These are phyloP conservation scores for Vitis hybrid DNA, from an alignment of 177 flowering plant species.

Conservation along the genomic window DNA sequence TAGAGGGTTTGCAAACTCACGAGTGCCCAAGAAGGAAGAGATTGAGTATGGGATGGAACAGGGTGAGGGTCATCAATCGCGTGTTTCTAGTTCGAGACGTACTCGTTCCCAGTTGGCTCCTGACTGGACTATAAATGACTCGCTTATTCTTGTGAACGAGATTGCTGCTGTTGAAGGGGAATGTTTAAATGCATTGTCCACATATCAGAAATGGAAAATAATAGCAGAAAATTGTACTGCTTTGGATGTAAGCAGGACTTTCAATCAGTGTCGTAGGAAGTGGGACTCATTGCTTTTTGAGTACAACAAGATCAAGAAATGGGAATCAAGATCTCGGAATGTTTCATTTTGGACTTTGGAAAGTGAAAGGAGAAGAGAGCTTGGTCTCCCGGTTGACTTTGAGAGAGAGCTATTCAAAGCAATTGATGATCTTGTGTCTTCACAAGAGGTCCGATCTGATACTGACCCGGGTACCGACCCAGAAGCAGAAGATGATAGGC, in stretches of 20 bases:
- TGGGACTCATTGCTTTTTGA: conserved; percentile 57
- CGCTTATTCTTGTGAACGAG: conserved; percentile 57
- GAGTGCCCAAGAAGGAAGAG: not conserved
- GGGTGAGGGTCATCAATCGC: not conserved
- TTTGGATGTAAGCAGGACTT: conserved; percentile 36
- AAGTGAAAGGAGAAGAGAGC: conserved; percentile 28
- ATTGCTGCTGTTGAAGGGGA: conserved; percentile 51
- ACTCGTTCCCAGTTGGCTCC: conserved; percentile 62
- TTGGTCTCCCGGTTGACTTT: conserved; percentile 42
- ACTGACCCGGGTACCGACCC: conserved; percentile 43
- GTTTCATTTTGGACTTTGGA: conserved; percentile 47
- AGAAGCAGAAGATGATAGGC: conserved; percentile 27
- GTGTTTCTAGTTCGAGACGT: conserved; percentile 25
- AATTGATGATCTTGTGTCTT: conserved; percentile 27
- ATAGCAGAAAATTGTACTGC: conserved; percentile 52
- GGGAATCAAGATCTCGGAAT: conserved; percentile 26
- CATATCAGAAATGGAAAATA: conserved; percentile 64
- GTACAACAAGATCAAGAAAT: conserved; percentile 42
- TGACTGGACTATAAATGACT: conserved; percentile 44
- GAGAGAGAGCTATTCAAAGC: conserved; percentile 48
- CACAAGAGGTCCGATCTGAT: conserved; percentile 25
- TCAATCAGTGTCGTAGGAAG: conserved; percentile 54
- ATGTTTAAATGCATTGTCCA: conserved; percentile 39
- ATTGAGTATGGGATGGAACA: conserved; percentile 7
- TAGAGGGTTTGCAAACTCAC: not conserved